Evolutionary conservation across 1,139 yeast species (phyloP).

Genomic region (Suhomyces chickasaworum): DNA sequence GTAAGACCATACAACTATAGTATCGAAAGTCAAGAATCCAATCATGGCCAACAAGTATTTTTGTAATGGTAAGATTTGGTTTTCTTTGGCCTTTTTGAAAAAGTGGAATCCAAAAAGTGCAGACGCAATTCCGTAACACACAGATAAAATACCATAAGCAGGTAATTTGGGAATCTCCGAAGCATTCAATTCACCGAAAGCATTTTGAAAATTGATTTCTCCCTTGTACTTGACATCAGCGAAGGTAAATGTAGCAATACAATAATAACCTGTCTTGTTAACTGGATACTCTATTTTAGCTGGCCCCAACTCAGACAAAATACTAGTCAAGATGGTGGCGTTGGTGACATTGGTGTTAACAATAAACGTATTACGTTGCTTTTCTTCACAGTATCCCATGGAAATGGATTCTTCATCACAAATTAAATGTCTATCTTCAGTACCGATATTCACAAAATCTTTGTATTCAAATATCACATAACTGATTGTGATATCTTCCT

Average conservation of each 20-base stretch:
- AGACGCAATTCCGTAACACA: conserved; percentile 79
- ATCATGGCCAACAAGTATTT: conserved; percentile 86
- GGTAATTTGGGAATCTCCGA: conserved; percentile 90
- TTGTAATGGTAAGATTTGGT: conserved; percentile 88
- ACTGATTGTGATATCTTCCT: conserved; percentile 50
- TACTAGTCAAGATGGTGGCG: conserved; percentile 58
- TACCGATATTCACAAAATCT: conserved; percentile 72
- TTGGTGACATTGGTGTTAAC: conserved; percentile 46
- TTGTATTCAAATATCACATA: conserved; percentile 81
- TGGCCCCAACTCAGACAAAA: conserved; percentile 58
- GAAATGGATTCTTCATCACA: conserved; percentile 75
- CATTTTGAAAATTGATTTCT: conserved; percentile 77
- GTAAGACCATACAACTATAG: conserved; percentile 87
- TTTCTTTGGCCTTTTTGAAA: conserved; percentile 71
- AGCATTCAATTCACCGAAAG: conserved; percentile 87
- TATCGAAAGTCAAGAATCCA: conserved; percentile 79
- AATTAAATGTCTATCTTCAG: conserved; percentile 52
- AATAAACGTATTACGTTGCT: conserved; percentile 63
- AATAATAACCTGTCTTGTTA: conserved; percentile 82
- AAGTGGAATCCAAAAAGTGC: conserved; percentile 84
- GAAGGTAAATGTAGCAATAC: conserved; percentile 65
- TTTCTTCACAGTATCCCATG: conserved; percentile 52
- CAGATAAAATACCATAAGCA: conserved; percentile 81
- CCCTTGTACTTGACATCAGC: conserved; percentile 56
- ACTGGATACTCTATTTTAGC: conserved; percentile 66